Conservation (phyloP, 768 basidiomycete species). For the Pholiota conissans region DNA sequence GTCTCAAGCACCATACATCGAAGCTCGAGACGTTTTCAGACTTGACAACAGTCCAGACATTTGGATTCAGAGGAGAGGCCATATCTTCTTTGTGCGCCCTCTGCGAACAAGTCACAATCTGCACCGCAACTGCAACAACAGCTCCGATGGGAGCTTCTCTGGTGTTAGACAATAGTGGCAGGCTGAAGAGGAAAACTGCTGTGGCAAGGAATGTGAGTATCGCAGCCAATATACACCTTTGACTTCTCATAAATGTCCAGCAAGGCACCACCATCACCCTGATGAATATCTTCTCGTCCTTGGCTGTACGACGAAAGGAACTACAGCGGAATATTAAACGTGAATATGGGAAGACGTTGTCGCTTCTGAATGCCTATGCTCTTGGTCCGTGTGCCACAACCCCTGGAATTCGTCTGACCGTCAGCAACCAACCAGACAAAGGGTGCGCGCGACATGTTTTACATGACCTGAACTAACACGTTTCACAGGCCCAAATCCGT, state of each 20-base stretch:
- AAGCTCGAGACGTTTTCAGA: slow-evolving; percentile 81
- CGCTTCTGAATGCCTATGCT: slow-evolving; percentile 84
- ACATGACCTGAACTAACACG: not conserved
- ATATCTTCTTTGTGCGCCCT: slow-evolving; percentile 91
- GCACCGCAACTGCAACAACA: slow-evolving; percentile 69
- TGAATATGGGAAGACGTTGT: slow-evolving; percentile 85
- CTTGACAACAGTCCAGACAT: slow-evolving; percentile 71
- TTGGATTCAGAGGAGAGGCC: slow-evolving; percentile 97
- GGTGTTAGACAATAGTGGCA: slow-evolving; percentile 70
- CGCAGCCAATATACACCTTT: not conserved
- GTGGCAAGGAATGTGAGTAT: slow-evolving; percentile 74
- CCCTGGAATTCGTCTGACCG: slow-evolving; percentile 70
- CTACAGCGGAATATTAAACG: slow-evolving; percentile 86
- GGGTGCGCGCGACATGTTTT: slow-evolving; percentile 51
- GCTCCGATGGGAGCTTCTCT: slow-evolving; percentile 80
- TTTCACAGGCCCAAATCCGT: slow-evolving; percentile 56
- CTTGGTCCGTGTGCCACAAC: slow-evolving; percentile 81
- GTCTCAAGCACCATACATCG: slow-evolving; percentile 91
- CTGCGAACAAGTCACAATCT: slow-evolving; percentile 64
- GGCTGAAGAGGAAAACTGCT: slow-evolving; percentile 53
- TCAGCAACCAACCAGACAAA: slow-evolving; percentile 64
- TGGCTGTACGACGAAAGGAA: slow-evolving; percentile 92
- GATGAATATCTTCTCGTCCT: slow-evolving; percentile 69
- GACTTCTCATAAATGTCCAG: slow-evolving; percentile 38
- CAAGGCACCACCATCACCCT: slow-evolving; percentile 84